Base-by-base conservation (phyloP, 495 filamentous ascomycete genomes). In the Aspergillus panamensis region DNA sequence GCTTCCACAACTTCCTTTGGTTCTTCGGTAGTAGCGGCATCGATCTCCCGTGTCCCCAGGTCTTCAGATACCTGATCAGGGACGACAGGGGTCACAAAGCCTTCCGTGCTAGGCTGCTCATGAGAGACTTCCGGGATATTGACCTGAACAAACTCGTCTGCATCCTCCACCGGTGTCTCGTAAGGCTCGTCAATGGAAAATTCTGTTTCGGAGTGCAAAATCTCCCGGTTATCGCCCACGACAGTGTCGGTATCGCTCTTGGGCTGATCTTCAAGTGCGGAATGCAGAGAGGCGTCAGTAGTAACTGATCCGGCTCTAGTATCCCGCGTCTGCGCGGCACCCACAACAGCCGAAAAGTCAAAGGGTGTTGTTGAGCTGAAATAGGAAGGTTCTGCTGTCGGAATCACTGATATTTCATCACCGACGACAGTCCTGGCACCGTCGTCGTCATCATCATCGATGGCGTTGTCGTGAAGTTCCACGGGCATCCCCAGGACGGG, bases 381-480 rank as follows among this genome's bases (percentile, higher is more conserved):
- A 25, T 2, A 25, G 25, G 25, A 25, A 25, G 25, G 25, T 5
- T 25, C 25, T 25, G 25, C 5, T 2, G 25, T 2, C 25, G 25
- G 25, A 25, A 25, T 25, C 2, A 19, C 43, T 2, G 57, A 39
- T 0, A 49, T 32, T 3, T 53, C 49, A 17, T 35, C 37, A 9
- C 55, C 55, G 14, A 48, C 49, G 20, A 57, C 48, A 0, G 55
- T 57, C 33, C 51, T 25, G 12, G 37, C 51, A 40, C 37, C 37
- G 31, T 12, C 42, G 3, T 56, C 45, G 7, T 56, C 52, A 35
- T 55, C 52, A 35, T 55, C 58, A n/a, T 55, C 45, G 13, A 32
- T 40, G 40, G 19, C 31, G 20, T 33, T 39, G n/a, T 53, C 37
- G 8, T 39, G n/a, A 12, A 21, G 21, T 8, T 45, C 39, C 8